phyloP scores from a whole-genome alignment of 805 yeast species.

The Kodamaea sagamina region DNA sequence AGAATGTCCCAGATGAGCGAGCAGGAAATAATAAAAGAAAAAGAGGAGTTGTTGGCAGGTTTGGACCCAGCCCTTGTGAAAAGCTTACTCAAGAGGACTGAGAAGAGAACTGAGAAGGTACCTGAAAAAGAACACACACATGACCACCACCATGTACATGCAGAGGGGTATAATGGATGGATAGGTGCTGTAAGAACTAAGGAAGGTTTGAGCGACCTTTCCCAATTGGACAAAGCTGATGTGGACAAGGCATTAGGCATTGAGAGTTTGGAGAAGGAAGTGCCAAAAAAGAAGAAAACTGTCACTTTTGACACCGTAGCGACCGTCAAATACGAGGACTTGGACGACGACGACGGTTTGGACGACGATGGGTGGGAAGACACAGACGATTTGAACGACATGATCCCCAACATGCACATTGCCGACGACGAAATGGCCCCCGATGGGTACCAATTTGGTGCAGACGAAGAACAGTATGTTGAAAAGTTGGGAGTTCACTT shows the following conservation, averaged over 20 bases:
- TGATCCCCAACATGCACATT: slow-evolving; percentile 45
- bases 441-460: slow-evolving; percentile 45
- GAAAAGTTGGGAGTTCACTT: slow-evolving; percentile 59
- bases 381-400: slow-evolving; percentile 51
- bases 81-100: slow-evolving; percentile 57
- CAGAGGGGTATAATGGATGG: slow-evolving; percentile 46
- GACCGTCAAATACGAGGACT: slow-evolving; percentile 31
- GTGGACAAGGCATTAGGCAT: slow-evolving; percentile 40
- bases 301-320: slow-evolving; percentile 37
- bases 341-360: slow-evolving; percentile 23
- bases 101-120: slow-evolving; percentile 39
- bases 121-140: slow-evolving; percentile 16
- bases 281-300: slow-evolving; percentile 22
- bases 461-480: slow-evolving; percentile 43
- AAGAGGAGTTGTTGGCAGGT: slow-evolving; percentile 62
- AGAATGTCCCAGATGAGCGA: slow-evolving; percentile 61
- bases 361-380: slow-evolving; percentile 52
- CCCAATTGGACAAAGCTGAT: slow-evolving; percentile 36
- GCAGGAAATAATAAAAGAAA: slow-evolving; percentile 64
- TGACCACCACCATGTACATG: slow-evolving; percentile 31
- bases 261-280: slow-evolving; percentile 21
- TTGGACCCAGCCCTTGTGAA: slow-evolving; percentile 71
- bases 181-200: slow-evolving; percentile 43
- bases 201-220: slow-evolving; percentile 31
- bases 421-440: slow-evolving; percentile 44